Percentiles rank a stretch among this genome's conserved stretches.
These are phyloP conservation scores for Cydonia oblonga DNA, from an alignment of 331 rosid species.

Conservation along the genomic window DNA sequence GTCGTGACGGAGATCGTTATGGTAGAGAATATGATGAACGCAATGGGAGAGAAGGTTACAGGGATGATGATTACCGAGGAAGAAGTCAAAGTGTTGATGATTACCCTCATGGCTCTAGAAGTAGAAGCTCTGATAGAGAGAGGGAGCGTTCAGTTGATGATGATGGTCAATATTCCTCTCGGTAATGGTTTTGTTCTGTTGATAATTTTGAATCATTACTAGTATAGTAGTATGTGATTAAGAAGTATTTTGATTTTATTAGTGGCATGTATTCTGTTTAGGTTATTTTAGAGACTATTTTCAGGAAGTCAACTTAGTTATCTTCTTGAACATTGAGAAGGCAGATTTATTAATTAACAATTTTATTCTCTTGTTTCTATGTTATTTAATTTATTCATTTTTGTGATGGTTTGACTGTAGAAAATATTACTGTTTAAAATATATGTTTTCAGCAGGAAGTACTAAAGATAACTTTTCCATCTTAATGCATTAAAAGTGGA, in stretches of 20 bases:
- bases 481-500: not conserved
- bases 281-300: not conserved
- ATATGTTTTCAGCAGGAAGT: not conserved
- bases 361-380: not conserved
- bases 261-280: not conserved
- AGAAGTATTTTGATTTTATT: not conserved
- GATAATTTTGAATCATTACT: not conserved
- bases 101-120: constrained; percentile 47
- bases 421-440: not conserved
- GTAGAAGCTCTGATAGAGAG: constrained; percentile 63
- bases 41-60: constrained; percentile 47
- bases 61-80: constrained; percentile 59
- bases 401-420: not conserved
- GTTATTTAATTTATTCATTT: not conserved
- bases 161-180: constrained; percentile 65
- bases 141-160: constrained; percentile 50
- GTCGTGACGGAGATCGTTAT: constrained; percentile 59
- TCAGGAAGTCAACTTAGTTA: not conserved
- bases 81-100: constrained; percentile 69
- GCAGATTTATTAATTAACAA: no score
- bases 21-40: constrained; percentile 64
- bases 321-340: not conserved
- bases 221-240: not conserved
- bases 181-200: constrained; percentile 25
- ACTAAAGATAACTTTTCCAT: not conserved